Evolutionary conservation across 2,329 filamentous ascomycete species (phyloP).

Genomic region (Leptographium wingfieldii): DNA sequence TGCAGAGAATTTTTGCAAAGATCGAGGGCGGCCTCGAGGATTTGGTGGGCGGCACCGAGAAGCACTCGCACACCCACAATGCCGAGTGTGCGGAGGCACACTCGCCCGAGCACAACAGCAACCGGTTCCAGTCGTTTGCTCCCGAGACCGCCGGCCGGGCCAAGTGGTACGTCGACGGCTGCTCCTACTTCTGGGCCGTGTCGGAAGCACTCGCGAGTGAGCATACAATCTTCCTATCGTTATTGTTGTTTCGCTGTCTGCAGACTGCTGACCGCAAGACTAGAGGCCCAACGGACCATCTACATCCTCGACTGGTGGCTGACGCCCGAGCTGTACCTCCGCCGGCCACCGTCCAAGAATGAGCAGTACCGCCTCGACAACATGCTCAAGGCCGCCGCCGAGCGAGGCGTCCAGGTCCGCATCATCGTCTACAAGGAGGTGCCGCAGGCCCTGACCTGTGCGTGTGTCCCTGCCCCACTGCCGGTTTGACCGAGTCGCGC

Average conservation of each 20-base stretch:
- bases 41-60: slow-evolving; percentile 23
- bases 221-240: background rate
- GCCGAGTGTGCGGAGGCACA: slow-evolving; percentile 29
- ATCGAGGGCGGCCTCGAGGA: slow-evolving; percentile 29
- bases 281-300: slow-evolving; percentile 60
- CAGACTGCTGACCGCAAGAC: background rate
- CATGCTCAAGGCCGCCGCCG: slow-evolving; percentile 68
- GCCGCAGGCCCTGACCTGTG: slow-evolving; percentile 64
- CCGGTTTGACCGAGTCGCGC: background rate
- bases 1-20: slow-evolving; percentile 31
- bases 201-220: slow-evolving; percentile 59
- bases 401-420: slow-evolving; percentile 72
- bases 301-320: slow-evolving; percentile 90
- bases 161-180: slow-evolving; percentile 84
- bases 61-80: slow-evolving; percentile 33
- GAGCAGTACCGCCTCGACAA: slow-evolving; percentile 74
- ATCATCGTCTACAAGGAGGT: slow-evolving; percentile 92
- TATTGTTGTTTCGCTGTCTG: background rate
- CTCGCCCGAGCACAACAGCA: slow-evolving; percentile 27
- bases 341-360: slow-evolving; percentile 68
- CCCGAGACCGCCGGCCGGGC: slow-evolving; percentile 58
- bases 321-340: slow-evolving; percentile 75
- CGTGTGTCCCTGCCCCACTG: slow-evolving; percentile 23
- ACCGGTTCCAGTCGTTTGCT: slow-evolving; percentile 58
- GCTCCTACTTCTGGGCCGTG: slow-evolving; percentile 76